Percentiles rank a stretch among this genome's conserved stretches.
These are phyloP conservation scores for Dothidotthia symphoricarpi DNA, from an alignment of 2,329 filamentous ascomycete species.

Conservation along the genomic window DNA sequence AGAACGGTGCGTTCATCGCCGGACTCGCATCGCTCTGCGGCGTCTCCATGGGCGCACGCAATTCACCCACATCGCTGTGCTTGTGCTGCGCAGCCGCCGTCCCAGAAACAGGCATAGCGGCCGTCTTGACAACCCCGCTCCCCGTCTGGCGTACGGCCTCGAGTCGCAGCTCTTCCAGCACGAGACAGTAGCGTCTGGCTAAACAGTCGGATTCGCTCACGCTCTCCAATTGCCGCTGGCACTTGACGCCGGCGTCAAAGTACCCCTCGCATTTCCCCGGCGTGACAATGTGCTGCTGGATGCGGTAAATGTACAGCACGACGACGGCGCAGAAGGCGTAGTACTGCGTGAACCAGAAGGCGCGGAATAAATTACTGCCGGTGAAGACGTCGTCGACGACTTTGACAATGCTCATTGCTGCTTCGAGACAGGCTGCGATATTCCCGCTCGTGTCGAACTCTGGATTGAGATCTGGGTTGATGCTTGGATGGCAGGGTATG, in stretches of 20 bases:
- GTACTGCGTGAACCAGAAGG: slow-evolving; percentile 56
- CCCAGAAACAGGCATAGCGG: slow-evolving; percentile 2
- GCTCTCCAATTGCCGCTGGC: slow-evolving; percentile 40
- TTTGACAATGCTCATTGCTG: slow-evolving; percentile 49
- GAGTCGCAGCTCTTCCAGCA: slow-evolving; percentile 53
- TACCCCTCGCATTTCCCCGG: slow-evolving; percentile 51
- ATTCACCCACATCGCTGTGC: neutral
- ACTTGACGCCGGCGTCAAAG: slow-evolving; percentile 45
- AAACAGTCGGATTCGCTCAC: slow-evolving; percentile 36
- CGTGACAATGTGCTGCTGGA: slow-evolving; percentile 48
- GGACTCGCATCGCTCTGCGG: slow-evolving; percentile 17
- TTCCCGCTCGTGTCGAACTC: slow-evolving; percentile 30
- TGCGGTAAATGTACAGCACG: slow-evolving; percentile 56
- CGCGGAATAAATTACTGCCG: slow-evolving; percentile 46
- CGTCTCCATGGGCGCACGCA: slow-evolving; percentile 6
- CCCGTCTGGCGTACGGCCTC: slow-evolving; percentile 39
- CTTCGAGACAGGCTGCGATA: slow-evolving; percentile 49
- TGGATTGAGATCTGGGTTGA: neutral
- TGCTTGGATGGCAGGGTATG: slow-evolving; percentile 20
- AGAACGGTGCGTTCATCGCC: slow-evolving; percentile 11
- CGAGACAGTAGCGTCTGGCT: slow-evolving; percentile 51
- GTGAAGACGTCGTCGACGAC: slow-evolving; percentile 46
- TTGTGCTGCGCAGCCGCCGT: slow-evolving; percentile 1
- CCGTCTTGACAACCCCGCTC: neutral
- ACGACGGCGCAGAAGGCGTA: slow-evolving; percentile 56